Percentiles rank a stretch among this genome's conserved stretches.
These are phyloP conservation scores for Fragaria iinumae DNA, from an alignment of 306 rosid genomes.

Conservation along the genomic window DNA sequence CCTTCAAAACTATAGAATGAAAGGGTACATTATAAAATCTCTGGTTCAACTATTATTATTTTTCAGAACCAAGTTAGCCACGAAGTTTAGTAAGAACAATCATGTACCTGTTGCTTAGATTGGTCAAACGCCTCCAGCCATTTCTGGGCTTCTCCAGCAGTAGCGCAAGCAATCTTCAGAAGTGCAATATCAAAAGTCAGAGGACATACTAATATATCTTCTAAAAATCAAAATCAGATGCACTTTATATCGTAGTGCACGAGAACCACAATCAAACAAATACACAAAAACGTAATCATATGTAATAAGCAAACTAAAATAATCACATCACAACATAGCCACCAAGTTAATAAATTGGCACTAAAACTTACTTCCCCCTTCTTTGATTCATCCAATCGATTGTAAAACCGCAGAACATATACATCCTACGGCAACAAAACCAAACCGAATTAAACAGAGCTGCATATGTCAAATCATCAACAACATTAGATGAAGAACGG, in stretches of 20 bases:
- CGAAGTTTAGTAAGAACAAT: slow-evolving; percentile 14
- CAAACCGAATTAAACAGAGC: not conserved
- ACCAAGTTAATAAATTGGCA: slow-evolving; percentile 7
- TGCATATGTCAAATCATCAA: not conserved
- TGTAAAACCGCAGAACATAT: slow-evolving; percentile 69
- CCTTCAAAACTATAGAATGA: not conserved
- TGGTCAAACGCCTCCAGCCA: slow-evolving; percentile 96
- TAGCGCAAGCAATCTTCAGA: slow-evolving; percentile 77
- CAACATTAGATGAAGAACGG: no score
- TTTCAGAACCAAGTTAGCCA: not conserved
- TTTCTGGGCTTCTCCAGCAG: slow-evolving; percentile 64
- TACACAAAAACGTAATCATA: not conserved
- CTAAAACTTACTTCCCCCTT: slow-evolving; percentile 83
- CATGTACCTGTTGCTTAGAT: slow-evolving; percentile 81
- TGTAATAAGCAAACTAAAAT: not conserved
- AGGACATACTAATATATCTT: not conserved
- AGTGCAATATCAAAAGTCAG: not conserved
- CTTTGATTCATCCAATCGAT: slow-evolving; percentile 69
- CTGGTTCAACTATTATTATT: not conserved
- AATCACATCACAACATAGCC: not conserved
- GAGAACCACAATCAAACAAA: not conserved
- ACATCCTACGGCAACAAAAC: slow-evolving; percentile 44
- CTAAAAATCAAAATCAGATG: no score
- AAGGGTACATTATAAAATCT: not conserved
- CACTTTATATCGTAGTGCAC: no score